Evolutionary conservation across 1,139 yeast species (phyloP), one percentile per base, ranked within the genome.

Genomic region (Hansenula sp.): DNA sequence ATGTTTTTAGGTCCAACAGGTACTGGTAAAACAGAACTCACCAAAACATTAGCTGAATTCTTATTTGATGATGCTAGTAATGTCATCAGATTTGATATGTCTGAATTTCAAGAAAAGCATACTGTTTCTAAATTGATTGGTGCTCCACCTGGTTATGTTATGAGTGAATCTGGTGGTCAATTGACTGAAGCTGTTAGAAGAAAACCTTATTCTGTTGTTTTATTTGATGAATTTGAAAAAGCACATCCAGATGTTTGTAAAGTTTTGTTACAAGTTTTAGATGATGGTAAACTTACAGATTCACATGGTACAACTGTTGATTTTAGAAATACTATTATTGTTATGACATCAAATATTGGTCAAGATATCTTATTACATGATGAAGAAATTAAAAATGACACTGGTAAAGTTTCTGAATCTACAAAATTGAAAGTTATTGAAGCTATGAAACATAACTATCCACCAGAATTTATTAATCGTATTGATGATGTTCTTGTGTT

Each of bases 1-100:
- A 82, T 92, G 82, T 92, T 92, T 62, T 69, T 92, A 50, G 98
- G 98, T 17, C 97, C 97, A 32, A 90, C 97, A 0, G 98, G 98
- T 65, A 90, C 97, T 0, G 98, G 98, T 65, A 92, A 92, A 63
- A 92, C 98, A 0, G 97, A 90, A 60, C 72, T 92, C 41, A 89
- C 97, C 8, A 92, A 92, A 61, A 80, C 94, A 0, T 73, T 92
- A 44, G 96, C 97, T 1, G 89, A 88, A 54, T 92, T 92, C 54
- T 66, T 92, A 52, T 92, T 92, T 64, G 92, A 89, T 57, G 92
- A 90, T 61, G 89, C 86, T 54, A 73, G 79, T 35, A 77, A 96
- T 7, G 90, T 92, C 24, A 78, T 89, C 27, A 73, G 97, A 51
- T 90, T 92, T 60, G 98, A 92, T 61, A 92, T 92, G 97, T 86